Base-by-base conservation (phyloP, 2,329 filamentous ascomycete genomes). In the Penicillium vulpinum region DNA sequence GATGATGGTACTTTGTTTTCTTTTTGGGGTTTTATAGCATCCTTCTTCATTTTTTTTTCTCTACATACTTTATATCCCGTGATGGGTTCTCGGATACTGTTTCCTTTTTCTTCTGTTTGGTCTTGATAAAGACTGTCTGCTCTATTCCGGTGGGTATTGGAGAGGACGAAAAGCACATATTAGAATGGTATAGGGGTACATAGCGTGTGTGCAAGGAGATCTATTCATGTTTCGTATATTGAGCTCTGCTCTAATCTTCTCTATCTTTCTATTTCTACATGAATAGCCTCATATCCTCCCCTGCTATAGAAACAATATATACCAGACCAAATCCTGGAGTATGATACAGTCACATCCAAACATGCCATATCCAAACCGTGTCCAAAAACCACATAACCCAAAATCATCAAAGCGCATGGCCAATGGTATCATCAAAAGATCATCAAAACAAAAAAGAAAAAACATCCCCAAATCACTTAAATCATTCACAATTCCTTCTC, bases 401-500 rank as follows among this genome's bases (percentile, higher is more conserved):
- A 40, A 43, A 58, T 45, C 51, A 54, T 59, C 58, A 53, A 56
- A 48, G 40, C n/a, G 47, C 47, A 47, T 52, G 49, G 39, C 16
- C 16, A 41, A 38, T 63, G 61, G 62, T 63, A 64, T 64, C 62
- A 60, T 63, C 50, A 58, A 57, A 35, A 51, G 28, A 43, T 33
- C 26, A 33, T 9, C 8, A 52, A 54, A 48, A 48, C 16, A 48
- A 58, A 60, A 48, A 49, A 36, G 26, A 33, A 29, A 18, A 50
- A 13, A 21, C 7, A 38, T 21, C 10, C 31, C 16, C 24, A 9
- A 56, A 33, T 7, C 9, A n/a, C 33, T 47, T 22, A 60, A 56
- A 33, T 7, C 9, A n/a, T 29, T 47, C 22, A 60, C n/a, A 48
- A 46, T 26, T 40, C 35, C 47, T 55, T 45, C 33, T 55, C 61